Evolutionary conservation across 331 rosid species (phyloP).

Genomic region (Prunus yedoensis): DNA sequence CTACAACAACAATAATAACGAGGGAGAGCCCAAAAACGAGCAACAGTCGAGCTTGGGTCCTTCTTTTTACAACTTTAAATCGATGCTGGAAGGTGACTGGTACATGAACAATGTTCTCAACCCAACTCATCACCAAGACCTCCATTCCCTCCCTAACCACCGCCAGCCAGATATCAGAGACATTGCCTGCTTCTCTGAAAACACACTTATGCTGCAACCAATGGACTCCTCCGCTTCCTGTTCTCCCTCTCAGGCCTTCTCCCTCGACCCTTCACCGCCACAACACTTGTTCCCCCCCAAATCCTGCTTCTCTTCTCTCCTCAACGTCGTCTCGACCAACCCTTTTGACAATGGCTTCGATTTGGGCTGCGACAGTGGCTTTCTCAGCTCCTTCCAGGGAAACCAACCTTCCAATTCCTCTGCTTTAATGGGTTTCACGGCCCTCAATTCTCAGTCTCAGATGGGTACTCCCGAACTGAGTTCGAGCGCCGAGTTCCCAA

Average conservation of each 20-base stretch:
- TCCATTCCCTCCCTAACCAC: constrained; percentile 9
- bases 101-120: constrained; percentile 34
- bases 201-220: constrained; percentile 20
- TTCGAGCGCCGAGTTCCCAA: constrained; percentile 40
- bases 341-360: constrained; percentile 51
- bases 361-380: constrained; percentile 37
- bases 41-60: constrained; percentile 34
- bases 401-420: constrained; percentile 38
- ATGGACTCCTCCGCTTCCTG: constrained; percentile 42
- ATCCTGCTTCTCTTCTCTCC: constrained; percentile 44
- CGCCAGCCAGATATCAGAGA: constrained; percentile 21
- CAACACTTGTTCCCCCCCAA: constrained; percentile 31
- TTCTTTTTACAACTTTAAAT: constrained; percentile 53
- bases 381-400: constrained; percentile 35
- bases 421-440: constrained; percentile 33
- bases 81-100: constrained; percentile 58
- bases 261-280: constrained; percentile 35
- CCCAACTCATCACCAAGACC: constrained; percentile 28
- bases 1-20: constrained; percentile 8
- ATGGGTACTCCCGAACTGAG: constrained; percentile 34
- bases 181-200: constrained; percentile 25
- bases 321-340: constrained; percentile 27
- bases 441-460: constrained; percentile 32
- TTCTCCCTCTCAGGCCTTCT: constrained; percentile 32
- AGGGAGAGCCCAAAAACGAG: constrained; percentile 24